Evolutionary conservation across 148 eudicot species (phyloP), one percentile per base, ranked within the genome.

Genomic region (Diospyros kaki): DNA sequence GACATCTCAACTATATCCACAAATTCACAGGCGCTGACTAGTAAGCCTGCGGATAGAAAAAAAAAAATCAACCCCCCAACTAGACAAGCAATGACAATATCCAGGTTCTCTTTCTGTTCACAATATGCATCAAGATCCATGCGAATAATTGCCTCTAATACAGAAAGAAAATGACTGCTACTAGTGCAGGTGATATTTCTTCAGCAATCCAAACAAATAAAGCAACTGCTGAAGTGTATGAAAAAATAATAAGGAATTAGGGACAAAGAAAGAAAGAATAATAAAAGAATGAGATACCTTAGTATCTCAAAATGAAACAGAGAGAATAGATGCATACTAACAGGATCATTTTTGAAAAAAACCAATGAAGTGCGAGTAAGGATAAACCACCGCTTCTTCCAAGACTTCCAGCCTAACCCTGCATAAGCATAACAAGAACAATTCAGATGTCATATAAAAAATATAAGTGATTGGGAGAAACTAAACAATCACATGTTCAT

Each of bases 311-410:
- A 81, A 64, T 61, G 17, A 68, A 81, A 58, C 15, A 48, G 41
- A 68, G 68, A 74, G 41, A 67, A 75, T 8, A 18, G 28, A 50
- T 4, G 38, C 4, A 71, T 61, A 80, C 99, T 87, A 77, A 96
- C 99, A 38, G 99, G 99, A 81, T 96, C 99, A 83, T 88, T 91
- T 89, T 91, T 96, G 80, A 96, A 96, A 81, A 96, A 96, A 42
- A 96, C 99, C 84, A 96, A 82, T 45, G 99, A 93, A 70, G 98
- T 91, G 38, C 98, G 94, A 14, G 98, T 96, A 69, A 96, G 87
- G 83, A 96, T 96, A 79, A 96, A 93, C 99, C 99, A 96, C 61
- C 99, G 94, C 82, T 96, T 96, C 78, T 96, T 96, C 99, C 99
- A 96, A 66, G 95, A 93, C 81, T 89, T 96, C 99, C 99, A 96